Evolutionary conservation across 164 flowering plant genomes (phyloP), one percentile per base, ranked within the genome.

Genomic region (Amborella trichopoda): DNA sequence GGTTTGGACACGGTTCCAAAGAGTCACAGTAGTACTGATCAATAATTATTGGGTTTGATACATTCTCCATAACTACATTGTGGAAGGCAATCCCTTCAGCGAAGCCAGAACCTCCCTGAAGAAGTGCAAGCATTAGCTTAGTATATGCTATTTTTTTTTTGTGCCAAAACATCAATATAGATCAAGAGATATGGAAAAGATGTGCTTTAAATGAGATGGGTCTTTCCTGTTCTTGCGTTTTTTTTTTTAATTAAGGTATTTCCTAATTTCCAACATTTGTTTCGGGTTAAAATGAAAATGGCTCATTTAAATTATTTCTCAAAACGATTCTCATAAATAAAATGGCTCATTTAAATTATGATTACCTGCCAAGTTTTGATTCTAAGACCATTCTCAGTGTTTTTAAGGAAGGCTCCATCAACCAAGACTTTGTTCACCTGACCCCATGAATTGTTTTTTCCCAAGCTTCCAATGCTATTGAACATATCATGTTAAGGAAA

Each of bases 331-430:
- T n/a, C n/a, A n/a, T n/a, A n/a, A n/a, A n/a, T n/a, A n/a, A n/a
- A n/a, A n/a, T n/a, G n/a, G n/a, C n/a, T n/a, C n/a, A n/a, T n/a
- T n/a, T n/a, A n/a, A n/a, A n/a, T n/a, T n/a, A 33, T 20, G 14
- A 17, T 43, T 28, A 83, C 95, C 98, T 90, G 95, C 98, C 98
- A 88, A 52, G 95, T 88, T 63, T 93, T 88, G 63, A 93, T 79
- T 56, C 96, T 73, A 19, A 79, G 28, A 2, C 99, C 99, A 66
- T 93, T 88, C 4, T 70, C 59, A 4, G 96, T 88, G 65, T 83
- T 62, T 21, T 73, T 69, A 10, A 93, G 26, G 39, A 63, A 52
- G 24, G 77, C 86, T 43, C 71, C 71, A 54, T 79, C 73, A 36
- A 91, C 81, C 26, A 27, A 34, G 28, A 88, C 74, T 72, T 88